phyloP scores from a whole-genome alignment of 768 basidiomycete genomes.

The Pulveroboletus sp. region DNA sequence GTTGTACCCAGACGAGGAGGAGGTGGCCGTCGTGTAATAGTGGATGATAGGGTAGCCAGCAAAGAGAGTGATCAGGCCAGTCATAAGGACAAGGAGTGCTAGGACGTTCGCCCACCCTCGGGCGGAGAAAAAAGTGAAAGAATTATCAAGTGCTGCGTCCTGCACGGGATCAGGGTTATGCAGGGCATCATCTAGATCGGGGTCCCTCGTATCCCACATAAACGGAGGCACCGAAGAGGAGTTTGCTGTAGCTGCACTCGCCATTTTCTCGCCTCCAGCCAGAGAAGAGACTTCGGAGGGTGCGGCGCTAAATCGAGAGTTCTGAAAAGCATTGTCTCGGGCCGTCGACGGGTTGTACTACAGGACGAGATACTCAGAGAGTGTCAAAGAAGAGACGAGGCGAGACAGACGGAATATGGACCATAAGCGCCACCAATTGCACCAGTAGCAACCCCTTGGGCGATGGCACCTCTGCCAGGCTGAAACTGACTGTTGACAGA shows the following conservation, averaged over 20 bases:
- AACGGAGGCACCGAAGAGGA: constrained; percentile 66
- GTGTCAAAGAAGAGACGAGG: background rate
- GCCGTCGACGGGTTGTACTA: constrained; percentile 54
- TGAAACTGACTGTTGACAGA: constrained; percentile 28
- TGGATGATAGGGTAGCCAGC: constrained; percentile 84
- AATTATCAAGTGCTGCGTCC: constrained; percentile 52
- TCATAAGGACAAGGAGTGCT: constrained; percentile 63
- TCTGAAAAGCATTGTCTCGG: constrained; percentile 41
- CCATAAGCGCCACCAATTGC: constrained; percentile 78
- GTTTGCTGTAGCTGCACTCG: constrained; percentile 31
- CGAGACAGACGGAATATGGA: constrained; percentile 70
- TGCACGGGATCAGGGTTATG: constrained; percentile 84
- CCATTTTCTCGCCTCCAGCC: constrained; percentile 35
- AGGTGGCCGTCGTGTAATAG: constrained; percentile 36
- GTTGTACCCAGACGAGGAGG: constrained; percentile 57
- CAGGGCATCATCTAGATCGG: constrained; percentile 84
- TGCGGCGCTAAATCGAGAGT: constrained; percentile 54
- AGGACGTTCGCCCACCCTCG: constrained; percentile 82
- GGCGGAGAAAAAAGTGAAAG: constrained; percentile 70
- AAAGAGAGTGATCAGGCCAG: constrained; percentile 73
- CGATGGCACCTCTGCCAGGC: constrained; percentile 50
- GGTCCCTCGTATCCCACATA: constrained; percentile 73
- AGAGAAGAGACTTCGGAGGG: constrained; percentile 42
- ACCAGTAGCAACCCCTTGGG: constrained; percentile 77
- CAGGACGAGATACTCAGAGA: constrained; percentile 3